Conservation (phyloP, 257 asterid genomes). For the Primulina eburnea region DNA sequence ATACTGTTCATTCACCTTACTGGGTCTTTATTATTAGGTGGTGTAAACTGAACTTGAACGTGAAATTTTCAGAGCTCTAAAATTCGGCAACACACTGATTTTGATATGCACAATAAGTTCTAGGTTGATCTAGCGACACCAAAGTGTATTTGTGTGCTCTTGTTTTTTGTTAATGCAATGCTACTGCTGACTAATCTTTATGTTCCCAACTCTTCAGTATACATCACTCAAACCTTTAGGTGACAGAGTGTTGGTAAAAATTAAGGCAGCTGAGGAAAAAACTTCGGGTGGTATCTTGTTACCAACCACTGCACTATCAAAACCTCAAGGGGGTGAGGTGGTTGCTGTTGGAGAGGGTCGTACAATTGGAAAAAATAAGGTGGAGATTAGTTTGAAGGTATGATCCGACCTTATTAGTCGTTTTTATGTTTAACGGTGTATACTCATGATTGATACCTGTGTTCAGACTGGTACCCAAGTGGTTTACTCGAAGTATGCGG, state of each 20-base stretch:
- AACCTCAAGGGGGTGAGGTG: conserved; percentile 86
- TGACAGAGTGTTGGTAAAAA: conserved; percentile 84
- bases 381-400: conserved; percentile 79
- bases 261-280: conserved; percentile 78
- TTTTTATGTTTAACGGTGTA: background rate
- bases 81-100: background rate
- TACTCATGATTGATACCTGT: background rate
- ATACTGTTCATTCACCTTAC: no score
- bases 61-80: background rate
- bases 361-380: conserved; percentile 64
- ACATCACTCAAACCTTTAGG: conserved; percentile 95
- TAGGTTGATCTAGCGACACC: background rate
- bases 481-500: conserved; percentile 89
- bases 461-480: conserved; percentile 74
- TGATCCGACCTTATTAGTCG: background rate
- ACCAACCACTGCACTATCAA: conserved; percentile 70
- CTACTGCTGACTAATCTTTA: conserved; percentile 9
- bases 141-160: background rate
- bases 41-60: background rate
- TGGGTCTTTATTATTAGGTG: background rate
- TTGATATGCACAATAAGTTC: background rate
- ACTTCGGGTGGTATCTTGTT: conserved; percentile 83
- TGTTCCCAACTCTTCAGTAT: conserved; percentile 46
- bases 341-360: conserved; percentile 98
- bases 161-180: background rate